Evolutionary conservation across 2,329 filamentous ascomycete species (phyloP).

Genomic region (Phoma sp.): DNA sequence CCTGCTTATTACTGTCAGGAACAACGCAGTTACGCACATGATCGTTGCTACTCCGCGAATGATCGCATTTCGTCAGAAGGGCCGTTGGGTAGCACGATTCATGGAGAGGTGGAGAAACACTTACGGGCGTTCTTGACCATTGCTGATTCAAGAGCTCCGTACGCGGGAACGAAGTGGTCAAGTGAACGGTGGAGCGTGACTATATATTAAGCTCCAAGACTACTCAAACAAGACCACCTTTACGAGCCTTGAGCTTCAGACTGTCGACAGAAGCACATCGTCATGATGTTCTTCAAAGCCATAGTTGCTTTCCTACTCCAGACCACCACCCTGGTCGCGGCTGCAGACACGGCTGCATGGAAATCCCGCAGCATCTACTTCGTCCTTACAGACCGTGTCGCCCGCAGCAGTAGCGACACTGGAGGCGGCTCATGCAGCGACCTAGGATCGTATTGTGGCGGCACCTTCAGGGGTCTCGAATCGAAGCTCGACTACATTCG

Average conservation of each 20-base stretch:
- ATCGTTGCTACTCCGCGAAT: slow-evolving; percentile 10
- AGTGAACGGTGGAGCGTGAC: slow-evolving; percentile 3
- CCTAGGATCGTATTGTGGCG: slow-evolving; percentile 57
- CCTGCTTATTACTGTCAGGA: slow-evolving; percentile 14
- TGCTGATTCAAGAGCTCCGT: slow-evolving; percentile 14
- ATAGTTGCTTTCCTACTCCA: slow-evolving; percentile 26
- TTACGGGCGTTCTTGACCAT: slow-evolving; percentile 1
- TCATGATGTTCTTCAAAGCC: slow-evolving; percentile 28
- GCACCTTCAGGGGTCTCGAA: slow-evolving; percentile 59
- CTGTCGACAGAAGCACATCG: neutral
- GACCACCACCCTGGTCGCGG: slow-evolving; percentile 27
- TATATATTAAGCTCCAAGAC: slow-evolving; percentile 12
- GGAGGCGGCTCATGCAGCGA: slow-evolving; percentile 42
- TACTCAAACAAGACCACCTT: neutral
- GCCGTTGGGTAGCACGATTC: slow-evolving; percentile 7
- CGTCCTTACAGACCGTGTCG: slow-evolving; percentile 46
- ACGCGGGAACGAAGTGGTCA: neutral
- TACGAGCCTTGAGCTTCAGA: neutral
- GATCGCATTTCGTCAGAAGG: slow-evolving; percentile 3
- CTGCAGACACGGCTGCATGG: slow-evolving; percentile 45
- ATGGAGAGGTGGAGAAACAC: slow-evolving; percentile 2
- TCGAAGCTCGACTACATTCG: slow-evolving; percentile 60
- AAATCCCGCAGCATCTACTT: slow-evolving; percentile 50
- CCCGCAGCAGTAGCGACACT: slow-evolving; percentile 42
- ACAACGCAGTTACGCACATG: slow-evolving; percentile 14